phyloP scores from a whole-genome alignment of 129 eudicot species.

The Solidago caesia region DNA sequence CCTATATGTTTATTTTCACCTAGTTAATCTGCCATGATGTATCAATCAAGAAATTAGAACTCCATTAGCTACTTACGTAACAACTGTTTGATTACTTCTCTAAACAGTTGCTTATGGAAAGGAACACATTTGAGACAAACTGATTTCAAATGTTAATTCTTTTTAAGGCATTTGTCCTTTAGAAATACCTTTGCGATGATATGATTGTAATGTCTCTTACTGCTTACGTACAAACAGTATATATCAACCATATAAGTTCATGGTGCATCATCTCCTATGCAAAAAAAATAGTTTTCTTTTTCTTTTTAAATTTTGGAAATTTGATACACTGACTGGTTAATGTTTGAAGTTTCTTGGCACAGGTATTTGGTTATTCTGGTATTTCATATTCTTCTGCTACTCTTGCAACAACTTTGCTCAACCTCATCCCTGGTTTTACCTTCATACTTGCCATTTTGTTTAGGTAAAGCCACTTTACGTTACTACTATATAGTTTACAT shows the following conservation, averaged over 20 bases:
- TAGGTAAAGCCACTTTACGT: slow-evolving; percentile 42
- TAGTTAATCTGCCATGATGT: slow-evolving; percentile 34
- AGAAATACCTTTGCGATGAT: slow-evolving; percentile 28
- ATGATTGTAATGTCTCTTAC: slow-evolving; percentile 46
- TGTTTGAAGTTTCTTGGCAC: slow-evolving; percentile 52
- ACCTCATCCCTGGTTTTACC: slow-evolving; percentile 79
- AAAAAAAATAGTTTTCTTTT: not conserved
- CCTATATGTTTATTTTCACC: slow-evolving; percentile 58
- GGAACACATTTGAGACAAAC: not conserved
- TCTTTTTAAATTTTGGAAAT: not conserved
- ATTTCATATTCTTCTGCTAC: slow-evolving; percentile 64
- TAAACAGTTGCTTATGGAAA: not conserved
- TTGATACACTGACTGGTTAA: slow-evolving; percentile 6
- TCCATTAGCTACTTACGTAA: slow-evolving; percentile 7
- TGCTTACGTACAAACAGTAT: not conserved
- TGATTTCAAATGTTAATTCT: slow-evolving; percentile 24
- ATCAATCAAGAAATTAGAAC: slow-evolving; percentile 38
- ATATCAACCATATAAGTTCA: not conserved
- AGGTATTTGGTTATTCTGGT: slow-evolving; percentile 78
- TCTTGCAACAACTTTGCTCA: slow-evolving; percentile 73
- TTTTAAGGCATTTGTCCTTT: slow-evolving; percentile 37
- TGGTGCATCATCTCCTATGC: slow-evolving; percentile 6
- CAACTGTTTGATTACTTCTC: not conserved
- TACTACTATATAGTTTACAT: not conserved
- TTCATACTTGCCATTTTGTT: slow-evolving; percentile 70